Base-by-base conservation (phyloP, 345 rosid species). In the Stellera chamaejasme region DNA sequence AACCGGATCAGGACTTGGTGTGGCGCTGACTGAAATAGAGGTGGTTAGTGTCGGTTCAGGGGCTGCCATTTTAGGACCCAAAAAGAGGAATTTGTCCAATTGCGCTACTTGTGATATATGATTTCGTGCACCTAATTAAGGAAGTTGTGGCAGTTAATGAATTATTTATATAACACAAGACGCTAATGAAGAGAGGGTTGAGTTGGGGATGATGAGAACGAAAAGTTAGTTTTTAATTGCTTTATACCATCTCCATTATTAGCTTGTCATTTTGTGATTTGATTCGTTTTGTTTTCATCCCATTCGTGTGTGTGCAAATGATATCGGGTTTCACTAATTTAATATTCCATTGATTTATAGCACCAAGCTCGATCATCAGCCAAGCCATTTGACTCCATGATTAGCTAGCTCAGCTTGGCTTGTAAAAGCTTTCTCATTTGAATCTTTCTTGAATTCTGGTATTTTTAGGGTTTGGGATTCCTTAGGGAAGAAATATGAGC, bases 1-100 rank as follows among this genome's bases (percentile, higher is more conserved):
- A 42, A 45, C 54, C 13, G 59, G 19, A 15, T 19, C 23, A 19
- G 23, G 23, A 19, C 23, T 19, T 19, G 23, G 23, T 19, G 56
- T 52, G n/a, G 27, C 45, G 45, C 13, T 26, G 53, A 11, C 10
- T 3, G 14, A 45, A 11, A 50, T 23, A 12, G 74, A 14, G n/a
- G 62, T 27, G 10, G 54, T 43, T 39, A 52, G 47, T 41, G 58
- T n/a, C 56, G 70, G 51, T 69, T 69, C 69, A 23, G 75, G 43
- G 25, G 64, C 70, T 50, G 78, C 72, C 83, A 80, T 80, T 11
- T 14, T 11, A 36, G 52, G 51, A 16, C 50, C 26, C 23, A 45
- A 7, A 16, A 41, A 44, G n/a, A 14, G 5, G 13, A 14, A 13
- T 55, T 14, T 15, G 4, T 28, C 9, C 10, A 48, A 48, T 59